phyloP scores from a whole-genome alignment of 345 rosid genomes.

The Eucalyptus melliodora region DNA sequence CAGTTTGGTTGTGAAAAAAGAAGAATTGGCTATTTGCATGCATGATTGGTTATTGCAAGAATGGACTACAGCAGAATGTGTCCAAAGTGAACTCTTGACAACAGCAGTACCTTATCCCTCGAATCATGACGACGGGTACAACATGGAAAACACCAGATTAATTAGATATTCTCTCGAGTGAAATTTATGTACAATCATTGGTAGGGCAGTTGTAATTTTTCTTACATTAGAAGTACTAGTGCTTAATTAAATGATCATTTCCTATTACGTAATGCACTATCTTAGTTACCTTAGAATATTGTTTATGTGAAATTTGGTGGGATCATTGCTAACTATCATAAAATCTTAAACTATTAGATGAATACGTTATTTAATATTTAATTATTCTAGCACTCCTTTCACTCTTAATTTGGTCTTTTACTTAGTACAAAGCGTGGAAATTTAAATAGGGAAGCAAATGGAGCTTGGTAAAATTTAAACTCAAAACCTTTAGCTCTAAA shows the following conservation, averaged over 20 bases:
- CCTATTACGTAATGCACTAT: not conserved
- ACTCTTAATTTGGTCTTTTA: no score
- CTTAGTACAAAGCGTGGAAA: no score
- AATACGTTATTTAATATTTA: accelerated
- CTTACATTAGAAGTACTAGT: no score
- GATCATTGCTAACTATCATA: no score
- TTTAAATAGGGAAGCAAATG: no score
- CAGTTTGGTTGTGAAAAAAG: not conserved
- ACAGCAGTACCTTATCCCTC: not conserved
- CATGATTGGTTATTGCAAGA: not conserved
- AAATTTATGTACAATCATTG: not conserved
- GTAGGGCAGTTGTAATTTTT: not conserved
- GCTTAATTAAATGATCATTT: no score
- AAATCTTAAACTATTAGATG: no score
- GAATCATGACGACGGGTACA: not conserved
- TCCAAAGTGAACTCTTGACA: not conserved
- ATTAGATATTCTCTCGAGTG: not conserved
- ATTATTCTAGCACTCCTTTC: no score
- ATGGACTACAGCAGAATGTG: not conserved
- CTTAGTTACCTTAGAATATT: not conserved
- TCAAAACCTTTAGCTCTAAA: accelerated
- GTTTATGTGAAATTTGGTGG: no score
- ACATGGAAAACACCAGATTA: not conserved
- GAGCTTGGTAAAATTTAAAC: no score
- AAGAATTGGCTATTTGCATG: not conserved